Conservation (phyloP, 176 grass and related monocot species). For the Sorghum bicolor region Sorghum_bicolor_NCBIv3 NC_012876.2:3789001-3789500, state of each 20-base stretch:
- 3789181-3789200: background rate
- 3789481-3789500: background rate
- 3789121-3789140: background rate
- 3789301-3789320: background rate
- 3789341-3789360: slow-evolving; percentile 8
- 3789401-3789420: slow-evolving; percentile 14
- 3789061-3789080: background rate
- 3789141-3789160: background rate
- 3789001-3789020: too few relatives aligned
- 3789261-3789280: background rate
- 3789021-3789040: too few relatives aligned
- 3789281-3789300: background rate
- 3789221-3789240: background rate
- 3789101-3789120: background rate
- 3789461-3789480: slow-evolving; percentile 10
- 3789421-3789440: background rate
- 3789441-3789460: background rate
- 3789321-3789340: background rate
- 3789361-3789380: background rate
- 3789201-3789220: background rate
- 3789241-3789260: background rate
- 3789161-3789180: background rate
- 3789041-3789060: too few relatives aligned
- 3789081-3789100: background rate
- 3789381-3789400: background rate